phyloP scores from a whole-genome alignment of 2,329 filamentous ascomycete genomes.

The Trichoderma gracile region DNA sequence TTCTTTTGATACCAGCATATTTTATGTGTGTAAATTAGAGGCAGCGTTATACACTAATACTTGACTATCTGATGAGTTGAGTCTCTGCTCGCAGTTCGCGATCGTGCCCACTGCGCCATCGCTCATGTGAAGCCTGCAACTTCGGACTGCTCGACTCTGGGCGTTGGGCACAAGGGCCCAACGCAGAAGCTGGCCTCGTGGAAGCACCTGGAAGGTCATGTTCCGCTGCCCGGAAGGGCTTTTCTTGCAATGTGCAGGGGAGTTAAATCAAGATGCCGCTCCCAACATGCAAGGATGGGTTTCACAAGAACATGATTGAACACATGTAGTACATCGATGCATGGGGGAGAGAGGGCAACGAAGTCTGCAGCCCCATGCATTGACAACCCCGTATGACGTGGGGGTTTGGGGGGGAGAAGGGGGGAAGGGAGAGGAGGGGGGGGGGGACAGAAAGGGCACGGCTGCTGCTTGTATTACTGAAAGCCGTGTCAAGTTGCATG shows the following conservation, averaged over 20 bases:
- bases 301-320: constrained; percentile 6
- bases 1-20: constrained; percentile 16
- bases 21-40: constrained; percentile 23
- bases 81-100: background rate
- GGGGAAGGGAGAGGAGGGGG: no score
- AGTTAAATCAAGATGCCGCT: background rate
- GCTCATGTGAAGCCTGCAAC: background rate
- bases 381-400: constrained; percentile 16
- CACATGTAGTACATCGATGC: background rate
- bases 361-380: background rate
- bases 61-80: constrained; percentile 7
- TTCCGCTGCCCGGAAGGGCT: background rate
- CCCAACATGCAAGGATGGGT: constrained; percentile 6
- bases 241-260: background rate
- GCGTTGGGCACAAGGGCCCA: background rate
- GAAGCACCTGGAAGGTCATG: constrained; percentile 1
- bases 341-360: background rate
- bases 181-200: background rate
- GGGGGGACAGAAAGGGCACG: background rate
- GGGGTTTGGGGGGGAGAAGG: background rate
- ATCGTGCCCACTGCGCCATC: background rate
- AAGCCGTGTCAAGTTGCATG: constrained; percentile 11
- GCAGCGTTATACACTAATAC: constrained; percentile 23
- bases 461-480: background rate
- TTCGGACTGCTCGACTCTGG: background rate